phyloP scores from a whole-genome alignment of 179 eudicot species.

The Silene coronaria region DNA sequence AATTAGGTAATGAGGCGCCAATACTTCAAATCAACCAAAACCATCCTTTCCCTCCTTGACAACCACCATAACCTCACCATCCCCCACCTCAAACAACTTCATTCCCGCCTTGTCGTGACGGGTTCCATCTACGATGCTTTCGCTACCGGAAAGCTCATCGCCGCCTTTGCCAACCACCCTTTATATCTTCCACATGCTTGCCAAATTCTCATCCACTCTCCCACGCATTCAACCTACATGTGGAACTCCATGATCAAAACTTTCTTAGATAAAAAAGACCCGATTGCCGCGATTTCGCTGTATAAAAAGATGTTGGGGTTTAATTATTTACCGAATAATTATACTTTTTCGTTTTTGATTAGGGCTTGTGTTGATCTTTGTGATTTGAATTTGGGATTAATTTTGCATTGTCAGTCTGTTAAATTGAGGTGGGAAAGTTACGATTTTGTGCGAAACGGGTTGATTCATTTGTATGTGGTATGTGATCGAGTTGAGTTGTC shows the following conservation, averaged over 20 bases:
- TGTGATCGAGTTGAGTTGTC: slow-evolving; percentile 32
- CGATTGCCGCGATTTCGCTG: slow-evolving; percentile 25
- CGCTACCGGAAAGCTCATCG: slow-evolving; percentile 35
- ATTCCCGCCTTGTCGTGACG: slow-evolving; percentile 34
- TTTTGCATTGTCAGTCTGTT: slow-evolving; percentile 41
- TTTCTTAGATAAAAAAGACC: slow-evolving; percentile 18
- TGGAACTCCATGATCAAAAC: slow-evolving; percentile 44
- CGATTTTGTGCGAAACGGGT: slow-evolving; percentile 76
- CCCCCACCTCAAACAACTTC: slow-evolving; percentile 42
- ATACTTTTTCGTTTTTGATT: slow-evolving; percentile 42
- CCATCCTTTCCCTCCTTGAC: slow-evolving; percentile 38
- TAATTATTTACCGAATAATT: slow-evolving; percentile 36
- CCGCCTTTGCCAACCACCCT: slow-evolving; percentile 26
- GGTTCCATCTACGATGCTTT: slow-evolving; percentile 37
- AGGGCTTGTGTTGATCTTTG: slow-evolving; percentile 33
- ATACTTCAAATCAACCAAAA: slow-evolving; percentile 39
- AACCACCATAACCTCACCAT: slow-evolving; percentile 39
- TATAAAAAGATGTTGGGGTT: slow-evolving; percentile 34
- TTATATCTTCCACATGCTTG: slow-evolving; percentile 25
- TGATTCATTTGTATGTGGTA: slow-evolving; percentile 54
- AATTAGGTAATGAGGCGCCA: slow-evolving; percentile 23
- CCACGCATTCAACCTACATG: slow-evolving; percentile 29
- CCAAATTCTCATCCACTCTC: slow-evolving; percentile 27
- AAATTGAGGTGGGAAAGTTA: slow-evolving; percentile 68
- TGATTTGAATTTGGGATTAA: slow-evolving; percentile 35